Base-by-base conservation (phyloP, 495 filamentous ascomycete genomes). In the Hyaloscypha variabilis region DNA sequence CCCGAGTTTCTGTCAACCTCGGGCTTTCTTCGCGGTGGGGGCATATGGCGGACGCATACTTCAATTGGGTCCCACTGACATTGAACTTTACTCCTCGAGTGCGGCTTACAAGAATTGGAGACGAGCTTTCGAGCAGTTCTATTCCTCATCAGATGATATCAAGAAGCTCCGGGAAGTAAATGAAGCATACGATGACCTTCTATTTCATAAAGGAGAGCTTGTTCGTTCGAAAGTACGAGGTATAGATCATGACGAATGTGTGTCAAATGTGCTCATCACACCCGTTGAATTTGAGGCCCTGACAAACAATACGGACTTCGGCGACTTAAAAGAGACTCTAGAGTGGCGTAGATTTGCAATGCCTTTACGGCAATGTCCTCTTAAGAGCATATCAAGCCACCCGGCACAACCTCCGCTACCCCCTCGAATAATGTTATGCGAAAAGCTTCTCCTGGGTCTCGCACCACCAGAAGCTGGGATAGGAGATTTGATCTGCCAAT, bases 41-140 rank as follows among this genome's bases (percentile, higher is more conserved):
- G 4, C 23, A 24, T 19, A 2, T 55, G 5, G 29, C 13, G 19
- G 50, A 36, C 13, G 14, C 28, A 26, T 63, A 2, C 24, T 63
- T 24, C 28, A 63, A 3, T 1, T 63, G 21, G 61, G 61, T 8
- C 61, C 61, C 39, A 63, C 50, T 6, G 56, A 56, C 31, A 6
- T 56, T 4, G 61, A 63, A 8, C 28, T 54, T 29, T 11, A 56
- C 17, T 56, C 50, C 25, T 54, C 50, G n/a, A 25, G 24, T 17
- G 23, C 14, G 6, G 50, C 50, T 24, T 36, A 54, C 30, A 63
- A 46, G 28, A 19, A 13, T 14, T 63, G 61, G 61, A 31, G 11
- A 26, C 8, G 14, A 13, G 42, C 6, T 24, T 63, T 63, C 26
- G 61, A 39, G 23, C 2, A 11, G 14, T 19, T 39, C 28, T 63